Conservation (phyloP, 305 asterid species). For the Fraxinus albicans region DNA sequence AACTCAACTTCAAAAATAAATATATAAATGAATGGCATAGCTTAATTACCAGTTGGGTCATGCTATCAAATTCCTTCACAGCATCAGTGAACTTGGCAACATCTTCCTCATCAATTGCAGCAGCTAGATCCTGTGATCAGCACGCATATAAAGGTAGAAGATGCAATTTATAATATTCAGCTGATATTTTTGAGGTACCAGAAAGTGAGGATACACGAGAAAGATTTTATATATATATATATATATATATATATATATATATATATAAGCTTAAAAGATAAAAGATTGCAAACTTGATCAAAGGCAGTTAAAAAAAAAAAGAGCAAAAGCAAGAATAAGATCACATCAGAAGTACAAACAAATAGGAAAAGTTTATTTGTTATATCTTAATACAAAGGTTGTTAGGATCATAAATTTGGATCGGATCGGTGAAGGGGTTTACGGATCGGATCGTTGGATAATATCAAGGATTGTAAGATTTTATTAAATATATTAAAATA, state of each 20-base stretch:
- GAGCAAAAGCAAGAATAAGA: neutral
- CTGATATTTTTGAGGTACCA: neutral
- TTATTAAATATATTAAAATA: too few relatives aligned
- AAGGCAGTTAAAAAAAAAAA: neutral
- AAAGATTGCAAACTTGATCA: neutral
- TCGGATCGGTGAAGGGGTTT: too few relatives aligned
- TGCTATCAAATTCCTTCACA: constrained; percentile 90
- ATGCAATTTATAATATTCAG: neutral
- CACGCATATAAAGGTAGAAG: neutral
- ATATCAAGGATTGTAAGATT: too few relatives aligned
- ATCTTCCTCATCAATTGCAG: constrained; percentile 94
- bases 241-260: too few relatives aligned
- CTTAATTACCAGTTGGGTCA: constrained; percentile 82
- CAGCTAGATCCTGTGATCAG: constrained; percentile 66
- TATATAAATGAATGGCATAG: neutral
- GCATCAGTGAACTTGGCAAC: constrained; percentile 85
- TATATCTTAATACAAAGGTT: neutral
- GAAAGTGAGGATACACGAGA: neutral
- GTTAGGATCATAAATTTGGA: too few relatives aligned
- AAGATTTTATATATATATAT: too few relatives aligned
- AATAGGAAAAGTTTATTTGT: neutral
- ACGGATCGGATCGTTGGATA: too few relatives aligned
- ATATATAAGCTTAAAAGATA: neutral
- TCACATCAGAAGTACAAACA: neutral
- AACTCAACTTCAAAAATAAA: too few relatives aligned